A percentile compares a stretch with the other conserved stretches of the same genome.
phyloP scores from a whole-genome alignment of 1,139 yeast genomes.

The Yamadazyma trypodendri region DNA sequence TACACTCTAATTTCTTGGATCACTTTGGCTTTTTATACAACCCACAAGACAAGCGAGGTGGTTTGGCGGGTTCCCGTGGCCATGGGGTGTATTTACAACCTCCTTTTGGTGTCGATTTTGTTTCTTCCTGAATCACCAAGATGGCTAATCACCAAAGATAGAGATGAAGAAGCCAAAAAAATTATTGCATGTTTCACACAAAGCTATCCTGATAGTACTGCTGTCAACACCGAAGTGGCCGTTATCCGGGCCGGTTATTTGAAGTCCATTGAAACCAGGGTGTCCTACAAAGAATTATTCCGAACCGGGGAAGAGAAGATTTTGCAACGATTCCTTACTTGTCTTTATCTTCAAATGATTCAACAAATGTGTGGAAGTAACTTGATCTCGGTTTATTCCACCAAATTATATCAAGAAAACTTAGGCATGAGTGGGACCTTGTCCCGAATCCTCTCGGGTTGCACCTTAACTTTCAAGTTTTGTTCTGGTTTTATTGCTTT shows the following conservation, averaged over 20 bases:
- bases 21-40: conserved; percentile 34
- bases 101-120: conserved; percentile 20
- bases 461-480: conserved; percentile 30
- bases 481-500: conserved; percentile 43
- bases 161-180: conserved; percentile 43
- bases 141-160: conserved; percentile 39
- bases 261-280: conserved; percentile 17
- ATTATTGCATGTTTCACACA: conserved; percentile 11
- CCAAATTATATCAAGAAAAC: conserved; percentile 37
- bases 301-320: conserved; percentile 37
- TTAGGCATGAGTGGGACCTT: conserved; percentile 36
- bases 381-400: conserved; percentile 34
- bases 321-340: conserved; percentile 45
- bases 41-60: conserved; percentile 21
- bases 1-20: conserved; percentile 21
- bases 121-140: conserved; percentile 50
- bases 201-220: neutral
- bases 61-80: conserved; percentile 45
- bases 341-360: conserved; percentile 40
- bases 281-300: conserved; percentile 23
- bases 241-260: conserved; percentile 2
- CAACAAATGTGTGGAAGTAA: conserved; percentile 42
- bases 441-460: conserved; percentile 31
- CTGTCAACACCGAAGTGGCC: conserved; percentile 7
- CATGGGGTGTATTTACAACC: conserved; percentile 35